Conservation (phyloP, 805 yeast species). For the Saturnispora gosingensis region DNA sequence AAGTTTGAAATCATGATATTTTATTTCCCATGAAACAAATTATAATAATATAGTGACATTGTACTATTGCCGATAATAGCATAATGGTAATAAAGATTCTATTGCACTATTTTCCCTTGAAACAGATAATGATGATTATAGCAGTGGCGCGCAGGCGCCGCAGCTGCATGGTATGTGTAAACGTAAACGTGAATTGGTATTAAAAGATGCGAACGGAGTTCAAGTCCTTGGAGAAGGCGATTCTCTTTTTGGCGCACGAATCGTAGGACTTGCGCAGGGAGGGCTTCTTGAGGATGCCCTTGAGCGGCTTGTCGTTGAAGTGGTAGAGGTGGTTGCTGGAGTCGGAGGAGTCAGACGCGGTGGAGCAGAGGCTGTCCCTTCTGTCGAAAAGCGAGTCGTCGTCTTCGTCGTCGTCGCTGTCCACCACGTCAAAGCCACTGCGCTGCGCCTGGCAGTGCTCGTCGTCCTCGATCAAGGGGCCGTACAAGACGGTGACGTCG, state of each 20-base stretch:
- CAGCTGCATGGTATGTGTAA: neutral
- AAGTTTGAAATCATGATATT: neutral
- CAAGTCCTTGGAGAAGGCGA: neutral
- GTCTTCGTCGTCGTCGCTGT: conserved; percentile 1
- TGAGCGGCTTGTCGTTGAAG: neutral
- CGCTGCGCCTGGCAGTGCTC: neutral
- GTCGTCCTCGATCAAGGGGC: conserved; percentile 31
- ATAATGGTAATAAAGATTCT: neutral
- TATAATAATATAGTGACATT: too few relatives aligned
- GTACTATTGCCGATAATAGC: neutral
- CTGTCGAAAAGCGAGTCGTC: neutral
- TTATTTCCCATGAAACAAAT: neutral
- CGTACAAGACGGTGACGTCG: conserved; percentile 47
- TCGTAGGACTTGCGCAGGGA: neutral
- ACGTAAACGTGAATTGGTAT: neutral
- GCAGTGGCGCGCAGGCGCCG: neutral
- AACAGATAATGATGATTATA: neutral
- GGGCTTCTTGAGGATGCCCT: neutral
- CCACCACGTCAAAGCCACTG: neutral
- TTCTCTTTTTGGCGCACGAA: neutral
- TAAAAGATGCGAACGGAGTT: neutral
- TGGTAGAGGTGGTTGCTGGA: neutral
- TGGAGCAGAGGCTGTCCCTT: conserved; percentile 1
- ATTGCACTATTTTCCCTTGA: neutral
- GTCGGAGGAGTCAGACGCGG: neutral